These are phyloP conservation scores for Arctostaphylos glauca DNA, from an alignment of 148 eudicot genomes.

Conservation along the genomic window DNA sequence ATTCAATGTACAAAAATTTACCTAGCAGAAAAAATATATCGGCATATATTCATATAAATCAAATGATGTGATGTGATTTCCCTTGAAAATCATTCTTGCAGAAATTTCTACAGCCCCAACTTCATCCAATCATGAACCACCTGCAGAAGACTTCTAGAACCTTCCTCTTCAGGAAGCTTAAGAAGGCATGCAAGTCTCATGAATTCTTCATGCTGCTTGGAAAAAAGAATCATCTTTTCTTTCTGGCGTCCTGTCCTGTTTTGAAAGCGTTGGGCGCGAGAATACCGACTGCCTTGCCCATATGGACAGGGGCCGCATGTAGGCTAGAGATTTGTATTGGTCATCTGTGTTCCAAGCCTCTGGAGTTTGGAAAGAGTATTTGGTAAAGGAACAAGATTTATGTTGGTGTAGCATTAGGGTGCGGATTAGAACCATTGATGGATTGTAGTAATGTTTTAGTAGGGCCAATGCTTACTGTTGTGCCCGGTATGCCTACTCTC, in stretches of 20 bases:
- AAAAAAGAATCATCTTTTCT: constrained; percentile 30
- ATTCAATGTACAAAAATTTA: neutral
- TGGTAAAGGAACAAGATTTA: constrained; percentile 10
- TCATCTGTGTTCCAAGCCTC: constrained; percentile 52
- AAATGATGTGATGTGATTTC: neutral
- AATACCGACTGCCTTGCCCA: constrained; percentile 72
- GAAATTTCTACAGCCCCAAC: no score
- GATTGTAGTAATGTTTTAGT: no score
- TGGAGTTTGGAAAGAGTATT: constrained; percentile 51
- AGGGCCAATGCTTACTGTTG: no score
- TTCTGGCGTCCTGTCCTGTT: constrained; percentile 23
- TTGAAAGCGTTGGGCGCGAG: constrained; percentile 26
- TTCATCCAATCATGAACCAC: no score
- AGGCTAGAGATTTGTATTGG: constrained; percentile 38
- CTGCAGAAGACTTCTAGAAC: no score
- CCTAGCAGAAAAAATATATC: neutral
- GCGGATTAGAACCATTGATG: neutral
- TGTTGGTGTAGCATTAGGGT: no score
- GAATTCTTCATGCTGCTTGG: constrained; percentile 32
- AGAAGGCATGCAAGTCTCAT: no score
- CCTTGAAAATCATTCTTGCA: neutral
- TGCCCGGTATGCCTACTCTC: no score
- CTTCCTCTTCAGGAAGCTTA: no score
- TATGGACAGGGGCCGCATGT: constrained; percentile 59
- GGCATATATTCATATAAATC: neutral